phyloP scores from a whole-genome alignment of 148 eudicot genomes.

The Bassia scoparia region DNA sequence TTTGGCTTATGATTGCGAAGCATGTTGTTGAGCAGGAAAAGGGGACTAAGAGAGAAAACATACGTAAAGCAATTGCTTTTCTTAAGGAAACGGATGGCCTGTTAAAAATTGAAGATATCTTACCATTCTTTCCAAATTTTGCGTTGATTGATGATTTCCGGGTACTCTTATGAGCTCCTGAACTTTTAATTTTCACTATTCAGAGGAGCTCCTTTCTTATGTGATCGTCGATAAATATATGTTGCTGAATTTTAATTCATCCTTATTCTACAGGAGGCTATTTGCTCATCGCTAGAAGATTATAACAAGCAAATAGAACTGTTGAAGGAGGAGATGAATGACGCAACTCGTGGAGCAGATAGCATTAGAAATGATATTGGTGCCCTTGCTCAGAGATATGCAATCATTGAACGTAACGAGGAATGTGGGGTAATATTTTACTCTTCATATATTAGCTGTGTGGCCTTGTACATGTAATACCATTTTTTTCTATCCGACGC shows the following conservation, averaged over 20 bases:
- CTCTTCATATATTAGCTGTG: background rate
- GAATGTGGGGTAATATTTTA: slow-evolving; percentile 82
- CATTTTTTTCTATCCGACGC: too few species aligned
- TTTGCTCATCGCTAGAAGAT: slow-evolving; percentile 93
- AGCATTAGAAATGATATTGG: slow-evolving; percentile 91
- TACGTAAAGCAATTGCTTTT: slow-evolving; percentile 95
- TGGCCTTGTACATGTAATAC: background rate
- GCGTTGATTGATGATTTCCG: slow-evolving; percentile 94
- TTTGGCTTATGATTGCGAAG: slow-evolving; percentile 98
- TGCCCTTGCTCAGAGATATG: slow-evolving; percentile 97
- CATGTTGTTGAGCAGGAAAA: slow-evolving; percentile 88
- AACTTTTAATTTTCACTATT: background rate
- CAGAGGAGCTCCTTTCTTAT: background rate
- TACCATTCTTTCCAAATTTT: slow-evolving; percentile 97
- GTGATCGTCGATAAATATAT: background rate
- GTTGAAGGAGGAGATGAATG: slow-evolving; percentile 94
- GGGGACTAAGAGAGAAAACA: slow-evolving; percentile 98
- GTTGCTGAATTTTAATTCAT: slow-evolving; percentile 15
- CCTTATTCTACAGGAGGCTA: slow-evolving; percentile 70
- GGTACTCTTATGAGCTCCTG: slow-evolving; percentile 32
- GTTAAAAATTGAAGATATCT: slow-evolving; percentile 92
- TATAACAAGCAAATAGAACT: slow-evolving; percentile 94
- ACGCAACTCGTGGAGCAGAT: slow-evolving; percentile 96
- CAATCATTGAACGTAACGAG: slow-evolving; percentile 85
- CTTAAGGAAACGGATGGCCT: slow-evolving; percentile 97